Evolutionary conservation across 2,329 filamentous ascomycete genomes (phyloP).

Genomic region (Eurotiales sp.): DNA sequence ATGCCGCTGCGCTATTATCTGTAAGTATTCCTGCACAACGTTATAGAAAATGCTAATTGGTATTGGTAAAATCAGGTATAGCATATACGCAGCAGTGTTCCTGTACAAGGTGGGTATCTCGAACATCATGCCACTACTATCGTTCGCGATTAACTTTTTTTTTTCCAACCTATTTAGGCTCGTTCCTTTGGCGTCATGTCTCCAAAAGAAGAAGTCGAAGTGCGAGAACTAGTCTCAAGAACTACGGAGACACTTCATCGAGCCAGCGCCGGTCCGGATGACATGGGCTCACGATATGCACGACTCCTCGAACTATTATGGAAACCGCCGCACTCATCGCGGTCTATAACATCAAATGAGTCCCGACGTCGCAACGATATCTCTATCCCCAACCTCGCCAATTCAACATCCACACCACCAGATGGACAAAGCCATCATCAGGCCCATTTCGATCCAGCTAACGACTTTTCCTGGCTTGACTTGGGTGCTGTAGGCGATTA

Average conservation of each 20-base stretch:
- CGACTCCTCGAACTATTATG: constrained; percentile 59
- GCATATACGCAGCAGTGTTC: constrained; percentile 63
- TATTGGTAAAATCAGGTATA: constrained; percentile 38
- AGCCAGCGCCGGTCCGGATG: constrained; percentile 55
- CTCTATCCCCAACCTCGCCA: constrained; percentile 22
- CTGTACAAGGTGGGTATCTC: constrained; percentile 55
- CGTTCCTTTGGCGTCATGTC: constrained; percentile 58
- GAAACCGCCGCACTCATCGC: constrained; percentile 42
- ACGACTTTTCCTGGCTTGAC: constrained; percentile 61
- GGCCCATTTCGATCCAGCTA: constrained; percentile 44
- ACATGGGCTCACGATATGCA: constrained; percentile 60
- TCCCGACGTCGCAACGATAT: constrained; percentile 28
- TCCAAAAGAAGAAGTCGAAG: constrained; percentile 51
- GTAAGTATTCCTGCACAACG: constrained; percentile 46
- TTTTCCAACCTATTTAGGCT: constrained; percentile 42
- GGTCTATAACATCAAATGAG: constrained; percentile 20
- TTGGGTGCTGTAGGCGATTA: constrained; percentile 59
- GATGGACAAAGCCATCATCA: constrained; percentile 19
- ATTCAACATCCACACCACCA: constrained; percentile 9
- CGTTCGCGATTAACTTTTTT: not conserved
- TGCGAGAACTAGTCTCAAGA: constrained; percentile 56
- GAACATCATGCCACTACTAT: not conserved
- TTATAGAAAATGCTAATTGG: too few species aligned
- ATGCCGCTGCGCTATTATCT: constrained; percentile 64
- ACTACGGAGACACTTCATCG: constrained; percentile 59